Conservation (phyloP, 495 filamentous ascomycete species). For the Aspergillus saccharolyticus region DNA sequence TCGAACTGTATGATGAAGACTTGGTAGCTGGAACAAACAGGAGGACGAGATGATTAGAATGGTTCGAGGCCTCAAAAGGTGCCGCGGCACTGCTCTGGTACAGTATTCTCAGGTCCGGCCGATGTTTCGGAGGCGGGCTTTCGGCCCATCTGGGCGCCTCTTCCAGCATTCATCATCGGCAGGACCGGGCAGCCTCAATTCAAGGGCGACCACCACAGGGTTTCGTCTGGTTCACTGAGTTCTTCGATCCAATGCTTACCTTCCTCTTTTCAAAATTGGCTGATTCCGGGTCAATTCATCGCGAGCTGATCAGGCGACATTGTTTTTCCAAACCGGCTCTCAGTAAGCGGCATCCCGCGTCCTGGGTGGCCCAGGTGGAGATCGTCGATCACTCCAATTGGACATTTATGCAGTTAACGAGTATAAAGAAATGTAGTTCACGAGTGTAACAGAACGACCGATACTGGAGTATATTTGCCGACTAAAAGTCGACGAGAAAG, state of each 20-base stretch:
- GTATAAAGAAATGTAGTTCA: background rate
- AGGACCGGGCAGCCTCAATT: background rate
- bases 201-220: background rate
- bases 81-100: background rate
- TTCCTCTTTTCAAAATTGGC: background rate
- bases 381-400: background rate
- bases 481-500: background rate
- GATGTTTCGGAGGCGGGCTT: background rate
- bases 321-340: too few species aligned
- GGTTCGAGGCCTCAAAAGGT: background rate
- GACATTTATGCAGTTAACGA: background rate
- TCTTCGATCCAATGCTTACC: background rate
- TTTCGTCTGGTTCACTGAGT: background rate
- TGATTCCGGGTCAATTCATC: background rate
- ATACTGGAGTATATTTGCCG: background rate
- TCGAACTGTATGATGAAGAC: background rate
- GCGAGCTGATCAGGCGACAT: background rate
- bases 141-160: background rate
- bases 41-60: background rate
- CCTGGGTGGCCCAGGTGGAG: background rate
- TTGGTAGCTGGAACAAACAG: background rate
- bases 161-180: background rate
- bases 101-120: background rate
- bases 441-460: background rate
- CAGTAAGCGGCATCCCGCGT: background rate